Conservation (phyloP, 2,329 filamentous ascomycete genomes). For the Orbilia ellipsospora region DNA sequence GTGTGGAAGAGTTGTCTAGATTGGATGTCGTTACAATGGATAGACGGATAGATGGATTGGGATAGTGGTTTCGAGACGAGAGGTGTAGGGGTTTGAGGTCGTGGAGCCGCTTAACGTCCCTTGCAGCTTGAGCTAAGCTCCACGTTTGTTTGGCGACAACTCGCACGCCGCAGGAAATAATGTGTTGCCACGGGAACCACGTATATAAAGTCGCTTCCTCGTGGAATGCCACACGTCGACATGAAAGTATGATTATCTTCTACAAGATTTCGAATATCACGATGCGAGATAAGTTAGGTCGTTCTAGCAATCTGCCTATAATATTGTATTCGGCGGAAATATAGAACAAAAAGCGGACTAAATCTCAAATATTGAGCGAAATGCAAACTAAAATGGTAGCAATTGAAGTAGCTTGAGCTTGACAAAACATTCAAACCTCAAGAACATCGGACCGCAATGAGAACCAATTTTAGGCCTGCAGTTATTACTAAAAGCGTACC, state of each 20-base stretch:
- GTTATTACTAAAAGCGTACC: too few relatives aligned
- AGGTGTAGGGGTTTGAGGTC: conserved; percentile 30
- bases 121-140: conserved; percentile 46
- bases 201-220: conserved; percentile 16
- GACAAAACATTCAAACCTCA: too few relatives aligned
- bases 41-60: background rate
- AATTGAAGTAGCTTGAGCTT: too few relatives aligned
- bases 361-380: conserved; percentile 2
- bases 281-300: background rate
- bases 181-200: conserved; percentile 52
- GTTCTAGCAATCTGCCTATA: conserved; percentile 11
- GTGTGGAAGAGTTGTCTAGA: background rate
- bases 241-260: background rate
- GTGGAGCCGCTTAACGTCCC: conserved; percentile 13
- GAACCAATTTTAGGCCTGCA: too few relatives aligned
- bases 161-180: background rate
- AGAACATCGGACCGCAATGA: too few relatives aligned
- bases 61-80: background rate
- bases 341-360: background rate
- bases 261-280: background rate
- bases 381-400: background rate
- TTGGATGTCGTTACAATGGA: background rate
- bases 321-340: conserved; percentile 29
- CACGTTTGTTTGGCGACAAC: conserved; percentile 20
- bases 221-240: background rate